A percentile compares a stretch with the other conserved stretches of the same genome.
phyloP scores from a whole-genome alignment of 2,329 filamentous ascomycete genomes.

The Metarhizium humberi region DNA sequence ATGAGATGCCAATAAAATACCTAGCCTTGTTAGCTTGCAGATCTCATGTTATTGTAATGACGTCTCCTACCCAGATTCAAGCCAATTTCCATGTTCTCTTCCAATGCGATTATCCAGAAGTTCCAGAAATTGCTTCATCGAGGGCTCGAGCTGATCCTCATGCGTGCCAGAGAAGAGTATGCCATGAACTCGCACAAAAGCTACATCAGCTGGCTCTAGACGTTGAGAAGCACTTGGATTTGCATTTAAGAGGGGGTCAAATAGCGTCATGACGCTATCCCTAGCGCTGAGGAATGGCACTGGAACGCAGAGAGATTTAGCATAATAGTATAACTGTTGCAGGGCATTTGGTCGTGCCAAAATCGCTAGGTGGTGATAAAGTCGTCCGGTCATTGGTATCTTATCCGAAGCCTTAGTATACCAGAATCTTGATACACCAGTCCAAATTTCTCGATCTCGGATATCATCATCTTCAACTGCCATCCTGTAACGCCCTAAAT shows the following conservation, averaged over 20 bases:
- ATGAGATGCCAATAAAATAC: conserved; percentile 23
- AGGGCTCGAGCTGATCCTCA: conserved; percentile 34
- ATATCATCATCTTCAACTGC: conserved; percentile 80
- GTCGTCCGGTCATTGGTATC: conserved; percentile 62
- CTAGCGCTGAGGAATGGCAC: conserved; percentile 58
- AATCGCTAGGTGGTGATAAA: conserved; percentile 86
- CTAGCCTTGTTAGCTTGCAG: conserved; percentile 11
- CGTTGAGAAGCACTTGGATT: conserved; percentile 13
- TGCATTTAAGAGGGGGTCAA: conserved; percentile 44
- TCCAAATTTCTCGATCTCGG: conserved; percentile 71
- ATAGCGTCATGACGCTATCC: conserved; percentile 61
- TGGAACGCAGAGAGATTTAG: conserved; percentile 59
- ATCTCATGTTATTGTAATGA: not conserved
- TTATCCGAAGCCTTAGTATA: conserved; percentile 75
- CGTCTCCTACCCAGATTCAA: conserved; percentile 31
- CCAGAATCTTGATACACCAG: conserved; percentile 70
- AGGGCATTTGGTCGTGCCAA: conserved; percentile 60
- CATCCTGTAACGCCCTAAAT: conserved; percentile 77
- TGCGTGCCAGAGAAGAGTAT: conserved; percentile 49
- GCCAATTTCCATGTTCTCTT: conserved; percentile 37
- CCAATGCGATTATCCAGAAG: conserved; percentile 50
- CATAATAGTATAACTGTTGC: conserved; percentile 64
- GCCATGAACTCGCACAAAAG: conserved; percentile 55
- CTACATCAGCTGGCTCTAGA: conserved; percentile 37
- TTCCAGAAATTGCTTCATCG: conserved; percentile 39